Percentiles rank a stretch among this genome's conserved stretches.
Conservation (phyloP, 176 grass and related monocot genomes). For the Eragrostis nindensis region DNA sequence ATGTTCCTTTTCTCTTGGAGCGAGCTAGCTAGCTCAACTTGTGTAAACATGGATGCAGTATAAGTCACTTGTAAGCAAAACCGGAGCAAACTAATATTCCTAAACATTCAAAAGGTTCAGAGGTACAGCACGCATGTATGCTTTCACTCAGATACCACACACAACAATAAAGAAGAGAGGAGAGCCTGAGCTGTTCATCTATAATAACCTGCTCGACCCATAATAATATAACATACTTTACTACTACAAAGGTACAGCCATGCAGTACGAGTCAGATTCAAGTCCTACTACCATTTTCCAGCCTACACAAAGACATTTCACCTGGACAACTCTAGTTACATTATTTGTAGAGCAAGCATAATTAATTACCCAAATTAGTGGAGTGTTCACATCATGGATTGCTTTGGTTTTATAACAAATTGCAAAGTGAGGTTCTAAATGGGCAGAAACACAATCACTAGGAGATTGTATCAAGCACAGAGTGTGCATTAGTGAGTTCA, state of each 20-base stretch:
- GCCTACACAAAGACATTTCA: conserved; percentile 22
- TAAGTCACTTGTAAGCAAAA: too few relatives aligned
- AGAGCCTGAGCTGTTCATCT: not conserved
- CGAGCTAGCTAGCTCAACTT: too few relatives aligned
- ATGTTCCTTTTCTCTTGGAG: too few relatives aligned
- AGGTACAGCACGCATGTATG: not conserved
- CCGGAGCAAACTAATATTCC: not conserved
- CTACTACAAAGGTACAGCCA: not conserved
- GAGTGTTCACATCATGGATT: not conserved
- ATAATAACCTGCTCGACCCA: not conserved
- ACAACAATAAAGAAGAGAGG: not conserved
- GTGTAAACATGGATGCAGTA: too few relatives aligned
- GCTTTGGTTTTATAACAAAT: not conserved
- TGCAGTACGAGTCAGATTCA: conserved; percentile 7
- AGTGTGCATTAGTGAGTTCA: not conserved
- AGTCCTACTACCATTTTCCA: not conserved
- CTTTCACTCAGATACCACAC: not conserved
- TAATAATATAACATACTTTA: not conserved
- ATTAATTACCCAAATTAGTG: not conserved
- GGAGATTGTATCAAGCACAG: conserved; percentile 17
- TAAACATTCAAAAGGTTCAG: not conserved
- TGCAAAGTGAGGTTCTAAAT: conserved; percentile 2
- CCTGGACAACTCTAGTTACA: not conserved
- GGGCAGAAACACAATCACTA: not conserved
- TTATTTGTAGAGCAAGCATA: conserved; percentile 6